phyloP scores from a whole-genome alignment of 768 basidiomycete species.

The Obba rivulosa region DNA sequence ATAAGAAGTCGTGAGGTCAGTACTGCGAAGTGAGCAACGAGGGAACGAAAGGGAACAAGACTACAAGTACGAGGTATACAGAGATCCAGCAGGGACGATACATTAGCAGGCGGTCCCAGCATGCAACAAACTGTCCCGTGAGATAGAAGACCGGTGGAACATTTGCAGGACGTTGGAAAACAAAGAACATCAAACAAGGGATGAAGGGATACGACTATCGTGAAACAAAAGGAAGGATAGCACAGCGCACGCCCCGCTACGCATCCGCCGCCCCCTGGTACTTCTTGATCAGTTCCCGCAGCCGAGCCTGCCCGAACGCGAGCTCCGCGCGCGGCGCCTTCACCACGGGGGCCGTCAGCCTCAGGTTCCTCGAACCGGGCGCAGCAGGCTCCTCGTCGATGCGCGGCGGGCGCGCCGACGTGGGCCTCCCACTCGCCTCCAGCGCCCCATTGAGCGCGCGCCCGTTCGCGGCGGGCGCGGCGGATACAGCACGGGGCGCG shows the following conservation, averaged over 20 bases:
- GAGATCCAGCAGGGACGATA: too few species aligned
- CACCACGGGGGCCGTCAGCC: neutral
- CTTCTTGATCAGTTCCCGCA: conserved; percentile 77
- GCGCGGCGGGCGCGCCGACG: conserved; percentile 1
- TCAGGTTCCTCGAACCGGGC: neutral
- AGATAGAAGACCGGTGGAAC: too few species aligned
- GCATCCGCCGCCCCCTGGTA: conserved; percentile 47
- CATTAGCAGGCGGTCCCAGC: too few species aligned
- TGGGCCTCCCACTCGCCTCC: neutral
- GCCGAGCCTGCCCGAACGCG: conserved; percentile 71
- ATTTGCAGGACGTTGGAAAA: too few species aligned
- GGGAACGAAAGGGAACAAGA: too few species aligned
- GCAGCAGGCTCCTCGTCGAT: neutral
- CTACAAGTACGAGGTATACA: too few species aligned
- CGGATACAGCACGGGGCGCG: too few species aligned
- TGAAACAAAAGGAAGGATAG: neutral
- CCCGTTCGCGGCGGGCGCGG: too few species aligned
- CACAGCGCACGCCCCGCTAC: neutral
- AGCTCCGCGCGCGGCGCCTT: conserved; percentile 33
- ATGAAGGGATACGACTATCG: neutral
- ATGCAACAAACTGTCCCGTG: too few species aligned
- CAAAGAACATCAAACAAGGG: too few species aligned
- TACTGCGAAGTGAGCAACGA: too few species aligned
- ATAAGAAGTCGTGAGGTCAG: too few species aligned
- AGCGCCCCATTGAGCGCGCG: neutral